Conservation (phyloP, 1,139 yeast species). For the Blastobotrys illinoisensis region DNA sequence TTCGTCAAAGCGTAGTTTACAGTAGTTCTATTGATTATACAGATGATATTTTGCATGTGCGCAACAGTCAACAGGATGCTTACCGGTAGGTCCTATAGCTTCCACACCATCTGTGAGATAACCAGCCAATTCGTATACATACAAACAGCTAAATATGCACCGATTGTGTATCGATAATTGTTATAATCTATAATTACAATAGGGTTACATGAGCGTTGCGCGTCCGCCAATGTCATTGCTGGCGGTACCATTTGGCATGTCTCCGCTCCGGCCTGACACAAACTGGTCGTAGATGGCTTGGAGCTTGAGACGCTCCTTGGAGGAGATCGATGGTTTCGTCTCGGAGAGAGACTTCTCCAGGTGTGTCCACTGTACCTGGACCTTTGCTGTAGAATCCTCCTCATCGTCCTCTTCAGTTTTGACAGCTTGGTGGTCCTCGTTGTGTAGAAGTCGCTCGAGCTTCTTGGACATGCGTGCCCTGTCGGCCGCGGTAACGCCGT, state of each 20-base stretch:
- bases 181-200: not conserved
- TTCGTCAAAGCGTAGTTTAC: too few relatives aligned
- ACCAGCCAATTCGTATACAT: too few relatives aligned
- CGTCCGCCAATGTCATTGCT: constrained; percentile 84
- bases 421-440: constrained; percentile 6
- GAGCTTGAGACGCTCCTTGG: constrained; percentile 61
- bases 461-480: constrained; percentile 29
- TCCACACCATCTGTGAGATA: too few relatives aligned
- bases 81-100: too few relatives aligned
- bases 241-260: constrained; percentile 82
- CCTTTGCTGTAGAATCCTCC: constrained; percentile 17
- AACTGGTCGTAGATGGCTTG: constrained; percentile 64
- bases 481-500: constrained; percentile 32
- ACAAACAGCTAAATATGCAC: too few relatives aligned
- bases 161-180: too few relatives aligned
- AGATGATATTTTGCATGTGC: too few relatives aligned
- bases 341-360: constrained; percentile 61
- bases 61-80: too few relatives aligned
- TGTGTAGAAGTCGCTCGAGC: constrained; percentile 8
- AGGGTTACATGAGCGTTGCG: constrained; percentile 55
- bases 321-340: constrained; percentile 83
- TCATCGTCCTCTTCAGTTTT: constrained; percentile 1
- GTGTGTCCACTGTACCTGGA: constrained; percentile 48
- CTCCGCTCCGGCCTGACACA: constrained; percentile 75
- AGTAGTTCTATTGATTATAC: too few relatives aligned